Evolutionary conservation across 2,329 filamentous ascomycete genomes (phyloP), one percentile per base, ranked within the genome.

Genomic region (Capronia coronata): DNA sequence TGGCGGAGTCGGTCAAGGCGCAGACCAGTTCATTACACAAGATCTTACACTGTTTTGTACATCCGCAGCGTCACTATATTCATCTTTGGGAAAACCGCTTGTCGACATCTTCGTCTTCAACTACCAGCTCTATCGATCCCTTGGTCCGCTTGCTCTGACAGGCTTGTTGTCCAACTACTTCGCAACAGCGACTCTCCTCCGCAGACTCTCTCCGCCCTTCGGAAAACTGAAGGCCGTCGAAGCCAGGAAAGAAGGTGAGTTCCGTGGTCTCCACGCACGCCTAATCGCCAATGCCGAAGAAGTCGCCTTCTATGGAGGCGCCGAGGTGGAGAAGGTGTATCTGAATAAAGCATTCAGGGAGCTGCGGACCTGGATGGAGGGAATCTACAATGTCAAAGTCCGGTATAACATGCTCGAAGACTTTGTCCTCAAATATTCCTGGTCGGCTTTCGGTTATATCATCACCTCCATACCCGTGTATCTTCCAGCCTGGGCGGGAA

Each of bases 381-480:
- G 87, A 38, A 96, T 98, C 57, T 98, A 98, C 70, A 90, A 89
- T 67, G 82, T 97, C 58, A 96, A 96, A 69, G 95, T 98, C 58
- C 84, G 89, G 13, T 98, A 98, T 73, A 98, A 97, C 66, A 98
- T 98, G 73, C 81, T 98, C 0, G 93, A 98, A 65, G 93, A 98
- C 66, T 95, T 98, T 63, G 88, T 98, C 42, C 74, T 98, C 52
- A 98, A 98, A 67, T 98, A 98, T 66, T 93, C 88, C 58, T 98
- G 93, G 93, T 97, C 90, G 56, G 93, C 93, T 0, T 95, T 96
- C 64, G 93, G 93, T 29, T 98, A 98, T 63, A 77, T 97, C 29
- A 77, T 98, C 49, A 93, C 91, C 1, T 94, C 91, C 2, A 75
- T 98, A 9, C 93, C 93, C 0, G 84, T 97, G 41, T 98, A 97